Evolutionary conservation across 805 yeast species (phyloP), one percentile per base, ranked within the genome.

Genomic region (Komagataella mondaviorum): DNA sequence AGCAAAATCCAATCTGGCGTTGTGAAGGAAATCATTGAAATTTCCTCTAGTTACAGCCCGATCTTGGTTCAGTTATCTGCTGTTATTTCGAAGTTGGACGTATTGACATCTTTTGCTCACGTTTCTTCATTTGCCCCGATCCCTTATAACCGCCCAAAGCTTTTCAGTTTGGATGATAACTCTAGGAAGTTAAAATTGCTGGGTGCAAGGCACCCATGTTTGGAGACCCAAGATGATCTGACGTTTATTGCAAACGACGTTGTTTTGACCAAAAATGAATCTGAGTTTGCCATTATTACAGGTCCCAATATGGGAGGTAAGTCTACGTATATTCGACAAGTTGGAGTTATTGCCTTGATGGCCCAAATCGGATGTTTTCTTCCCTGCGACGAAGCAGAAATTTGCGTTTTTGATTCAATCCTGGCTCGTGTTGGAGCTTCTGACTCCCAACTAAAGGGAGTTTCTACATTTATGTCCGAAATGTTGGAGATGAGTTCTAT

Each of bases 301-400:
- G 97, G 97, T 39, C 97, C 97, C 44, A 90, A 90, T 63, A 90
- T 90, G 97, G 97, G 97, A 55, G 97, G 97, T 62, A 90, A 90
- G 64, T 88, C 96, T 0, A 90, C 97, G 0, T 90, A 86, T 63
- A 88, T 90, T 49, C 75, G 96, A 55, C 96, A 90, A 60, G 73
- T 87, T 48, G 97, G 96, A 10, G 93, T 85, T 1, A 83, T 89
- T 51, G 83, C 93, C 2, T 68, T 90, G 48, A 75, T 90, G 86
- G 86, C 88, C 23, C 97, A 90, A 63, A 78, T 88, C 18, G 97
- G 97, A 1, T 84, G 93, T 53, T 90, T 84, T 61, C 80, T 90
- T 23, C 99, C 99, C 2, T 83, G 85, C 54, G 69, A 70, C 10
- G 72, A 71, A 45, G 90, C 96, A 0, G 90, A 88, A 59, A 64